These are phyloP conservation scores for Fraxinus velutina DNA, from an alignment of 305 asterid species.

Conservation along the genomic window DNA sequence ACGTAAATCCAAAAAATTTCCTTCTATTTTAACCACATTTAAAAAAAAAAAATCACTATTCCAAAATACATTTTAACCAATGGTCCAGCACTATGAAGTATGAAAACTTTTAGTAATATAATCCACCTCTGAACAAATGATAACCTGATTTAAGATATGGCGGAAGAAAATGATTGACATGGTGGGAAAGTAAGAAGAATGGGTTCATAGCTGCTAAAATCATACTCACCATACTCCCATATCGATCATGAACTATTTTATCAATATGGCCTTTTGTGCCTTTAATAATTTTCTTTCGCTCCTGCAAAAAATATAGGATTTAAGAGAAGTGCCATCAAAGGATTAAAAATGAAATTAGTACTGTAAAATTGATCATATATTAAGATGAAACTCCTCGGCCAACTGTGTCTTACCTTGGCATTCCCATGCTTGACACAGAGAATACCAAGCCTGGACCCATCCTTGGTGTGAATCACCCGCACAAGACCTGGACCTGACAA, in stretches of 20 bases:
- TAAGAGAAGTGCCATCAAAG: neutral
- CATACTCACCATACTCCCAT: slow-evolving; percentile 60
- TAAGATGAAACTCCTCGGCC: slow-evolving; percentile 2
- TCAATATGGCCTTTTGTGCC: slow-evolving; percentile 78
- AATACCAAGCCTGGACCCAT: slow-evolving; percentile 74
- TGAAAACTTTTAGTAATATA: neutral
- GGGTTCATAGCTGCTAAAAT: slow-evolving; percentile 9
- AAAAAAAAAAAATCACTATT: too few species aligned
- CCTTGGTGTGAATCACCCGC: slow-evolving; percentile 81
- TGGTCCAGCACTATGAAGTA: neutral
- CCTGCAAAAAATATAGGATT: slow-evolving; percentile 44
- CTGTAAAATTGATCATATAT: neutral
- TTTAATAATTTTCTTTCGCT: slow-evolving; percentile 86
- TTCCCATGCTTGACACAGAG: slow-evolving; percentile 87
- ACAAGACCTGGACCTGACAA: slow-evolving; percentile 61
- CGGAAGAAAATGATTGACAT: neutral
- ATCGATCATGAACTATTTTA: slow-evolving; percentile 70
- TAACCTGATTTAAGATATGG: neutral
- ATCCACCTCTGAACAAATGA: neutral
- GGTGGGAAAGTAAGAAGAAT: neutral
- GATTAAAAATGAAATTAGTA: slow-evolving; percentile 15
- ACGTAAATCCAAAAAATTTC: too few species aligned
- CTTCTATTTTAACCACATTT: too few species aligned
- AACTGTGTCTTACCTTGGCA: slow-evolving; percentile 62
- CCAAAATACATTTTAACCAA: too few species aligned